phyloP scores from a whole-genome alignment of 257 asterid genomes.

The Solanum sejunctum region DNA sequence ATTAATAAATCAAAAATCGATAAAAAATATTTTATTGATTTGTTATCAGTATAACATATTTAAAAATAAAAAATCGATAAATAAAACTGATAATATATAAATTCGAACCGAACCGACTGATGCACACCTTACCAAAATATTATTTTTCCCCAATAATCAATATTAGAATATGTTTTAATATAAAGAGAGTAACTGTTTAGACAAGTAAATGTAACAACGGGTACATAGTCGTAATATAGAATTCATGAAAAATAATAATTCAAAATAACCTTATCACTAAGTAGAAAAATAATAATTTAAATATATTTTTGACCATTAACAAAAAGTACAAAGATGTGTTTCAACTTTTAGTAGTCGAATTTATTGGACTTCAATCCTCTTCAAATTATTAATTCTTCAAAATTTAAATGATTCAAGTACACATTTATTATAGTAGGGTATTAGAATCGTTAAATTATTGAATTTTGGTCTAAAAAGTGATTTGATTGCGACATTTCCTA shows the following conservation, averaged over 20 bases:
- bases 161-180: not conserved
- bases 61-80: no score
- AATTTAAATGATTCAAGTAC: not conserved
- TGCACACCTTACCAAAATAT: not conserved
- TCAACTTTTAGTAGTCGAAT: not conserved
- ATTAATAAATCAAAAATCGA: no score
- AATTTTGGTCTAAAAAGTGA: not conserved
- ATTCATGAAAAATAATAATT: not conserved
- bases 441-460: not conserved
- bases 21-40: no score
- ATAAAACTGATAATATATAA: no score
- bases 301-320: no score
- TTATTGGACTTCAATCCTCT: not conserved
- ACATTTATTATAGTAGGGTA: not conserved
- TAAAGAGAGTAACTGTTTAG: not conserved
- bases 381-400: not conserved
- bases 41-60: no score
- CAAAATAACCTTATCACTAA: not conserved
- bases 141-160: not conserved
- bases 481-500: not conserved
- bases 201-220: accelerated
- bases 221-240: not conserved
- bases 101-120: no score
- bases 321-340: not conserved
- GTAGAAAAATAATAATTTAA: no score